phyloP scores from a whole-genome alignment of 78 protist genomes.

The Pigoraptor vietnamica region DNA sequence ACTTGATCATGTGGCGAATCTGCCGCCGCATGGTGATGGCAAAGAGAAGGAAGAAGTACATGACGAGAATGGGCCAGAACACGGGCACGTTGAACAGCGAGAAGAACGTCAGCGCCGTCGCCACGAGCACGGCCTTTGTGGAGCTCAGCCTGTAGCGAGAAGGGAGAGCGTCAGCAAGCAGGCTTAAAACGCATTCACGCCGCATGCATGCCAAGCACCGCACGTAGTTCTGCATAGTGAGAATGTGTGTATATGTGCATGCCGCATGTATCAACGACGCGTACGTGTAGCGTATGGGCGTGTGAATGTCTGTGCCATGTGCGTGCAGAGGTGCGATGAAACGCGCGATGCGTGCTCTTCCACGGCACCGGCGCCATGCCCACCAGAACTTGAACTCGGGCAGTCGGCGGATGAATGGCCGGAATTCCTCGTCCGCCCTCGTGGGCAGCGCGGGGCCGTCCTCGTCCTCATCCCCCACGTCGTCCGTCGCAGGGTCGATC shows the following conservation, averaged over 20 bases:
- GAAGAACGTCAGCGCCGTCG: slow-evolving; percentile 52
- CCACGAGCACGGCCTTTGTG: slow-evolving; percentile 47
- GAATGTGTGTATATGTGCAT: neutral
- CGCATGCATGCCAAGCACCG: no score
- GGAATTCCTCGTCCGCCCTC: slow-evolving; percentile 70
- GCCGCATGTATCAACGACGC: neutral
- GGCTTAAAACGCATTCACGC: neutral
- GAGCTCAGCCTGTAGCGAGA: slow-evolving; percentile 35
- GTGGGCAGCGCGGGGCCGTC: slow-evolving; percentile 64
- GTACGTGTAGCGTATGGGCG: neutral
- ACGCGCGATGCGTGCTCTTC: no score
- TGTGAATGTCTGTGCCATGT: neutral
- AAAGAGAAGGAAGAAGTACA: slow-evolving; percentile 79
- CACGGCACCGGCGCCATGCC: no score
- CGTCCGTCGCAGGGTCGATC: slow-evolving; percentile 67
- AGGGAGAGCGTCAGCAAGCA: neutral
- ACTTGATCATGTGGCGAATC: slow-evolving; percentile 86
- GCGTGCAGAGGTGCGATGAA: no score
- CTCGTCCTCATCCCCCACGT: slow-evolving; percentile 20
- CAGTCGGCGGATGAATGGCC: slow-evolving; percentile 79
- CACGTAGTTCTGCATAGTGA: neutral
- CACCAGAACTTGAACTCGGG: slow-evolving; percentile 91
- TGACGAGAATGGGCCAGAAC: slow-evolving; percentile 90
- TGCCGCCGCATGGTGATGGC: slow-evolving; percentile 73
- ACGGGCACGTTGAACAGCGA: slow-evolving; percentile 84